Conservation (phyloP, 2,329 filamentous ascomycete species). For the Macroventuria anomochaeta region DNA sequence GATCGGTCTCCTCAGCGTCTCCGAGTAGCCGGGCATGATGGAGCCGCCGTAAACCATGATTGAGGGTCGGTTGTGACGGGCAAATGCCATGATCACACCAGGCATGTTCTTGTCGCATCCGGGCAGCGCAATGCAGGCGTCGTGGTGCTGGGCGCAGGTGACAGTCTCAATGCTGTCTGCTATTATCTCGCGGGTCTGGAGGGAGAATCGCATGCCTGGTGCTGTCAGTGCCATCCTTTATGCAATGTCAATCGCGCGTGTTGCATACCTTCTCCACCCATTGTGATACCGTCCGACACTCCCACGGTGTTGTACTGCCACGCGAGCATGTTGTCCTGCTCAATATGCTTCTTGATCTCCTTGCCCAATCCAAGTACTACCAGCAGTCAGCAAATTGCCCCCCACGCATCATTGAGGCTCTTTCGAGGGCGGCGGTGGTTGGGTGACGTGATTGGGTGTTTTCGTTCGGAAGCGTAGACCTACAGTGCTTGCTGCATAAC, state of each 20-base stretch:
- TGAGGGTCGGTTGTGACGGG: conserved; percentile 87
- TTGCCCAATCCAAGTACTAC: conserved; percentile 83
- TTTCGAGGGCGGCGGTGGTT: not conserved
- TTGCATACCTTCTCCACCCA: conserved; percentile 81
- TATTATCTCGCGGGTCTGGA: conserved; percentile 90
- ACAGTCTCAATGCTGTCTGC: conserved; percentile 94
- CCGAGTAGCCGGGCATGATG: conserved; percentile 84
- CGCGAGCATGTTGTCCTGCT: conserved; percentile 84
- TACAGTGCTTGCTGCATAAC: conserved; percentile 57
- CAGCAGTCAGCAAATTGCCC: conserved; percentile 22
- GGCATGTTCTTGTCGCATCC: conserved; percentile 99
- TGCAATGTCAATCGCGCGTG: not conserved
- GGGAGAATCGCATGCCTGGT: conserved; percentile 87
- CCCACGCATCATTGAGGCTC: conserved; percentile 23
- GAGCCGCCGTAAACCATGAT: conserved; percentile 96
- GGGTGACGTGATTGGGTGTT: not conserved
- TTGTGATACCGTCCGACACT: conserved; percentile 90
- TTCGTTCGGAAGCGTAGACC: conserved; percentile 25
- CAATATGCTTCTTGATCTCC: conserved; percentile 81
- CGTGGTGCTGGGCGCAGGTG: conserved; percentile 89
- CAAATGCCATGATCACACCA: conserved; percentile 87
- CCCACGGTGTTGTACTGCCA: conserved; percentile 96
- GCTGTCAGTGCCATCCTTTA: not conserved
- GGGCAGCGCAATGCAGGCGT: conserved; percentile 90
- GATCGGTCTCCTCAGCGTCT: conserved; percentile 76